Evolutionary conservation across 192 early-diverging fungal species (phyloP), one percentile per base, ranked within the genome.

Genomic region (Coemansia sp.): DNA sequence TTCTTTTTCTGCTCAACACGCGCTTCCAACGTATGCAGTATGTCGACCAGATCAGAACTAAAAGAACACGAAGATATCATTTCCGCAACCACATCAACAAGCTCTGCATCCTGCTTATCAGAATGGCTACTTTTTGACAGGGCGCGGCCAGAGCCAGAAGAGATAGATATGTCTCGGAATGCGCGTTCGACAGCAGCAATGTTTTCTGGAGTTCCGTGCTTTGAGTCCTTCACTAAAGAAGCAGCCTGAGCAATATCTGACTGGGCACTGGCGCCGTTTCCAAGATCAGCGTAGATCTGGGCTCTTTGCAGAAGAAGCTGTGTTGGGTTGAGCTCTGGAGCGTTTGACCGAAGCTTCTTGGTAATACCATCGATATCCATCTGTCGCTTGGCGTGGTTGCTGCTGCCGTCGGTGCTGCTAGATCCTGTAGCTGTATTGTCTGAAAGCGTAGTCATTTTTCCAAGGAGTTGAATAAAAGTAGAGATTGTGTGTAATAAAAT

Each of bases 241-340:
- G 77, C 71, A 14, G 77, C 77, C 22, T 60, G 72, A 11, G 77
- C 59, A 16, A 80, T 70, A 51, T 80, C 77, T 14, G 55, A 14
- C 7, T 64, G 64, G 3, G 77, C 77, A 14, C 56, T 42, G 0
- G 60, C 14, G n/a, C 62, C 65, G 28, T 74, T 59, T 12, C 77
- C 77, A 49, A 73, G 12, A 61, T 73, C 68, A 7, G 64, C 68
- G 31, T 74, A 66, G 2, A 48, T 34, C 7, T 49, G 68, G 5
- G 77, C 71, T 7, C 77, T 68, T 65, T 74, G 33, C 16, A 80
- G 52, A 10, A 80, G 68, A 36, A 70, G 38, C 32, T 45, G 56
- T 0, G 64, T 72, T 1, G 64, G 61, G 34, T 57, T 49, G 2
- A 25, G 20, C 0, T 50, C 42, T 1, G 60, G 11, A 16, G 31